Conservation (phyloP, 73 alveolate species). For the Paramecium sexaurelia region DNA sequence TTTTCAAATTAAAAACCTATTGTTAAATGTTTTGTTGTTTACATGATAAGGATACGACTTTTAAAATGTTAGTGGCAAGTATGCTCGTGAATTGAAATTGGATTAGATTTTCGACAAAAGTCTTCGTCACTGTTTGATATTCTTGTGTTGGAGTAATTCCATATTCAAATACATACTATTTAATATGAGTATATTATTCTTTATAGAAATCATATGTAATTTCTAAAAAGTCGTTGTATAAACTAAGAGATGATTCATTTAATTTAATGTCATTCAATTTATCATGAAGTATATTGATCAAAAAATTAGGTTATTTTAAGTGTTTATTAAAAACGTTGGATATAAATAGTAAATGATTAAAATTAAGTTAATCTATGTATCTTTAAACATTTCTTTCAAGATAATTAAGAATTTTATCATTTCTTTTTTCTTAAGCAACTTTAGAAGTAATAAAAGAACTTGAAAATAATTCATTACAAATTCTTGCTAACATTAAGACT, state of each 20-base stretch:
- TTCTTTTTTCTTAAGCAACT: neutral
- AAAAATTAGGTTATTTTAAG: neutral
- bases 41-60: neutral
- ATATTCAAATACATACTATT: neutral
- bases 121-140: neutral
- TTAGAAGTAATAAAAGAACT: neutral
- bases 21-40: neutral
- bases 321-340: neutral
- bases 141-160: neutral
- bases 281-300: neutral
- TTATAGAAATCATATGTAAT: neutral
- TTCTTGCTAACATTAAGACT: neutral
- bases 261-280: neutral
- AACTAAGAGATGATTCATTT: neutral
- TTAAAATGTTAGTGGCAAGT: neutral
- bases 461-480: neutral
- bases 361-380: neutral
- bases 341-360: neutral
- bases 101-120: neutral
- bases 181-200: neutral
- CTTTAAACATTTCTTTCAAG: neutral
- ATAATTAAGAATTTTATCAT: neutral
- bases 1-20: slow-evolving; percentile 8
- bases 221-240: neutral
- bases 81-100: neutral